Evolutionary conservation across 1,284 basidiomycete species (phyloP).

Genomic region (Papiliotrema nemorosa): DNA sequence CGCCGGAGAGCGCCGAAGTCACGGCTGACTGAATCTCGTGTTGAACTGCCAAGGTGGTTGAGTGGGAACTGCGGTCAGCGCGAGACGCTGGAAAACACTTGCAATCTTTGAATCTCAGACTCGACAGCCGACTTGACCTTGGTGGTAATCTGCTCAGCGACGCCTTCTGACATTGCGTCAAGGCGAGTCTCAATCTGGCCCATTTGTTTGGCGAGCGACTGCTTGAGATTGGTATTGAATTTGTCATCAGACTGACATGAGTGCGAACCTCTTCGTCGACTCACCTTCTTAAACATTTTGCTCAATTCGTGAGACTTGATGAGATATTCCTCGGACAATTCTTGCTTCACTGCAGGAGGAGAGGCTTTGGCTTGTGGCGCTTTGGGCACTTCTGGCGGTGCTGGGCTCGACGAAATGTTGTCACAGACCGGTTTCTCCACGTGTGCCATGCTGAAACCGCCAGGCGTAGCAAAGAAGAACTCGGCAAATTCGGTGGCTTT

Average conservation of each 20-base stretch:
- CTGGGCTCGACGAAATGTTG: background rate
- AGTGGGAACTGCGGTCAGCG: conserved; percentile 7
- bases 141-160: background rate
- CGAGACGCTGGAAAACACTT: conserved; percentile 14
- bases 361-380: background rate
- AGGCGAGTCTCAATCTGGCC: conserved; percentile 15
- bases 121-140: background rate
- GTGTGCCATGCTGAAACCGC: conserved; percentile 26
- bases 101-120: conserved; percentile 11
- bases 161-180: no score
- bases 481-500: conserved; percentile 19
- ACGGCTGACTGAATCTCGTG: conserved; percentile 10
- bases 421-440: conserved; percentile 12
- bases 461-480: conserved; percentile 30
- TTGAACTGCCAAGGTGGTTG: conserved; percentile 7
- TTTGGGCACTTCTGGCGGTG: background rate
- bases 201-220: conserved; percentile 15
- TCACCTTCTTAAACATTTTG: conserved; percentile 14
- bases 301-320: background rate
- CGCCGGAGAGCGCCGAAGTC: conserved; percentile 18
- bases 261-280: background rate
- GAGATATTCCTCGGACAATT: background rate
- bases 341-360: background rate
- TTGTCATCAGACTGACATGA: conserved; percentile 30
- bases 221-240: conserved; percentile 24